phyloP scores from a whole-genome alignment of 495 filamentous ascomycete genomes.

The Hyaloscypha bicolor region DNA sequence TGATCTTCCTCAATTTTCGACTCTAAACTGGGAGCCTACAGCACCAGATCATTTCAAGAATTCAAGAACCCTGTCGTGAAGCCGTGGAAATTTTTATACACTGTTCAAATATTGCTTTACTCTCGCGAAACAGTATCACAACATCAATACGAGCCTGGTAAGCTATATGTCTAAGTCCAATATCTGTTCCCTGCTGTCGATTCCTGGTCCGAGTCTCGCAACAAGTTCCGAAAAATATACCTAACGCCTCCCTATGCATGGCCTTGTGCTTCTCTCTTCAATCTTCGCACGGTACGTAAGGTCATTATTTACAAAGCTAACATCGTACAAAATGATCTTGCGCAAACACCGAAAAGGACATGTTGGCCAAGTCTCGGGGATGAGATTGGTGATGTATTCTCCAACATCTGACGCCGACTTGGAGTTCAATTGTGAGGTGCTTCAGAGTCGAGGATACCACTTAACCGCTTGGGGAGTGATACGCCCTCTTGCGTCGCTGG shows the following conservation, averaged over 20 bases:
- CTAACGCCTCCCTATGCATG: constrained; percentile 1
- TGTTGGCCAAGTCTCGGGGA: too few species aligned
- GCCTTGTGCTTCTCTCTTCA: not conserved
- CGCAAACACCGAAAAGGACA: not conserved
- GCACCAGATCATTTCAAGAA: too few species aligned
- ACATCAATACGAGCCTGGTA: not conserved
- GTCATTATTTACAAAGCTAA: not conserved
- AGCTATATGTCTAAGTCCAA: not conserved
- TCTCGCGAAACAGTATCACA: not conserved
- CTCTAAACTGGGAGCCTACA: too few species aligned
- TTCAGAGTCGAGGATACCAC: constrained; percentile 1
- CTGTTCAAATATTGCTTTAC: not conserved
- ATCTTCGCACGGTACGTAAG: not conserved
- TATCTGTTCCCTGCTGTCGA: not conserved
- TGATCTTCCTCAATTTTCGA: too few species aligned
- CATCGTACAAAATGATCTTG: not conserved
- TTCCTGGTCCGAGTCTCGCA: too few species aligned
- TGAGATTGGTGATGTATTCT: too few species aligned
- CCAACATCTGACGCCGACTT: too few species aligned
- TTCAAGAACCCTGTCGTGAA: too few species aligned
- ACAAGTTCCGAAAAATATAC: too few species aligned
- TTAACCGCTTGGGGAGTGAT: constrained; percentile 2
- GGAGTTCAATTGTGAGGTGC: not conserved
- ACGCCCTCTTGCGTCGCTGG: not conserved
- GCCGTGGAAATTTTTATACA: too few species aligned